These are phyloP conservation scores for Sphaerostilbella broomeana DNA, from an alignment of 2,329 filamentous ascomycete genomes.

Conservation along the genomic window DNA sequence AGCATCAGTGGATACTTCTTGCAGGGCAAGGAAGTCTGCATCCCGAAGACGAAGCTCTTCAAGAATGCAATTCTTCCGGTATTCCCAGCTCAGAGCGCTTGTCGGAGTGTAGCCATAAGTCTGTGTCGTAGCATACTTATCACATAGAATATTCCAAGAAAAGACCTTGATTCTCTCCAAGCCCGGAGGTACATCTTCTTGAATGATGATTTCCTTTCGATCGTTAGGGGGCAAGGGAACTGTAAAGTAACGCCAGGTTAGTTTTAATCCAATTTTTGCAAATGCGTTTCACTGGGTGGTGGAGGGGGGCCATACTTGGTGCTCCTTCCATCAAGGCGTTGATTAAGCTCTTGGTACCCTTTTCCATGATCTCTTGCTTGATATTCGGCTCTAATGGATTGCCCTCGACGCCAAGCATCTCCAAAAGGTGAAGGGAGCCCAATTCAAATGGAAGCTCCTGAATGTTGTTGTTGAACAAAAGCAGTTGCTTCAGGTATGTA, in stretches of 20 bases:
- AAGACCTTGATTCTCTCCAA: constrained; percentile 75
- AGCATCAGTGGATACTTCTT: constrained; percentile 87
- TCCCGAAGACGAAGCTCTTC: constrained; percentile 72
- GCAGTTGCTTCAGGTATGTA: constrained; percentile 77
- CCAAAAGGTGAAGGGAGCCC: constrained; percentile 80
- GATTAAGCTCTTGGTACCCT: constrained; percentile 80
- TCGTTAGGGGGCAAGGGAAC: constrained; percentile 71
- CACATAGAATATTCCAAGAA: constrained; percentile 93
- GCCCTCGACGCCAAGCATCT: constrained; percentile 85
- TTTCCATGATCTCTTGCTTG: constrained; percentile 77
- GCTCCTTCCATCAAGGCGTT: constrained; percentile 76
- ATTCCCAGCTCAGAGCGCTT: constrained; percentile 77
- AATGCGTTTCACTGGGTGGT: neutral
- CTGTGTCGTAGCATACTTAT: constrained; percentile 78
- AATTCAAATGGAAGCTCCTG: constrained; percentile 76
- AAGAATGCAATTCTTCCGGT: constrained; percentile 74
- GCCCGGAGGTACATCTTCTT: constrained; percentile 52
- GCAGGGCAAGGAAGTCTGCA: constrained; percentile 85
- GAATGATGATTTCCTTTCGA: constrained; percentile 73
- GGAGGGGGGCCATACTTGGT: constrained; percentile 56
- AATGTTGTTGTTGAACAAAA: constrained; percentile 88
- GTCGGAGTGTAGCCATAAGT: constrained; percentile 89
- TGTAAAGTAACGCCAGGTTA: constrained; percentile 32
- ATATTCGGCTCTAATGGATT: constrained; percentile 73
- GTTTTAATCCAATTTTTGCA: constrained; percentile 4